Base-by-base conservation (phyloP, 2,329 filamentous ascomycete genomes). In the Neospermospora avenae region DNA sequence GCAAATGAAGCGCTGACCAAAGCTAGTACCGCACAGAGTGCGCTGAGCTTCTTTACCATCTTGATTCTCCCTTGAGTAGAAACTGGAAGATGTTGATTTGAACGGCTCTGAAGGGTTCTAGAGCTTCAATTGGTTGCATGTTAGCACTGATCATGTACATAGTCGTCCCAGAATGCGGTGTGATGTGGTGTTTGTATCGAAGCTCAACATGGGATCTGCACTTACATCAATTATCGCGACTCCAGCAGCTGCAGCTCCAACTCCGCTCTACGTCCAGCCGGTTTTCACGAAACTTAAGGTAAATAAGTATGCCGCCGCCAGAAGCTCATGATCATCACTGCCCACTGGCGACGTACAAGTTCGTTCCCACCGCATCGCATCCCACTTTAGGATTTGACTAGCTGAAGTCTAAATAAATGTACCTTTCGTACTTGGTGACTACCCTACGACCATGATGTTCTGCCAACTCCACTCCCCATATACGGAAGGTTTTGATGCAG, bases 41-140 rank as follows among this genome's bases (percentile, higher is more conserved):
- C 45, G 14, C 41, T 53, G 41, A 64, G 45, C 51, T 56, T 60
- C 41, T 53, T 60, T 25, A 67, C 64, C 67, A 69, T 68, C 25
- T 48, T 65, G 57, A 62, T 34, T 54, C 48, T 46, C 22, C 10
- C 25, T 3, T 6, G 28, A 14, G 20, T 42, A 35, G 25, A 25
- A 4, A 20, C 41, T 31, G 28, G 28, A 5, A 31, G 28, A 31
- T 31, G 6, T 31, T 31, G 39, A 28, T 18, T 8, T n/a, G 7
- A 42, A 35, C 22, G 13, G 34, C 13, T 18, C 11, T 16, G 14
- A 31, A 31, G 45, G 10, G 20, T 54, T 37, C 24, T 25, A 41
- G 13, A 54, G 35, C 34, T 42, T n/a, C n/a, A n/a, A n/a, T n/a
- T 42, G 16, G 25, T 4, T 41, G 16, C 22, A 54, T 18, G 37